phyloP scores from a whole-genome alignment of 2,329 filamentous ascomycete genomes.

The Colletotrichum sp. region DNA sequence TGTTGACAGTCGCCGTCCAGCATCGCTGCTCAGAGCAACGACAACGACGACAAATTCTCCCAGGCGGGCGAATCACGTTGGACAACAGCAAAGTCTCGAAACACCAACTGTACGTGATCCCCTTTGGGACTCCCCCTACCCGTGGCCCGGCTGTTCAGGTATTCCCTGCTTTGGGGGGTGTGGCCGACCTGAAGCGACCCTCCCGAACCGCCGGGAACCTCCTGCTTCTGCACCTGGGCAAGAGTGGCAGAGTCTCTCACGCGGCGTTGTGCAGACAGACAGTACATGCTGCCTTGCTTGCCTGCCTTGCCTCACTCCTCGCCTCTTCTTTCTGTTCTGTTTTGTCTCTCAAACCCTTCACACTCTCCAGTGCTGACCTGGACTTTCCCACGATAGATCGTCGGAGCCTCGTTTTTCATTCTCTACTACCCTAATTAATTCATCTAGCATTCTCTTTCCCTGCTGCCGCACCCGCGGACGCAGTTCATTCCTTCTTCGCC shows the following conservation, averaged over 20 bases:
- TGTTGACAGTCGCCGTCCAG: background rate
- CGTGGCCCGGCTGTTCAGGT: conserved; percentile 36
- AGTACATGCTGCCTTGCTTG: conserved; percentile 20
- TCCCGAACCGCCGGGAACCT: conserved; percentile 24
- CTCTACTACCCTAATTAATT: conserved; percentile 17
- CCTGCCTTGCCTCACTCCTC: conserved; percentile 15
- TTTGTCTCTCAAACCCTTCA: background rate
- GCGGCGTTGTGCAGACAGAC: background rate
- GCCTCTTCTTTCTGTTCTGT: background rate
- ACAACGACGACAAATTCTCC: conserved; percentile 21
- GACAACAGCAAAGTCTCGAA: conserved; percentile 37
- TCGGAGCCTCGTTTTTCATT: background rate
- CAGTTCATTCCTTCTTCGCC: conserved; percentile 15
- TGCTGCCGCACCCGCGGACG: background rate
- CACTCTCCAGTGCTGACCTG: background rate
- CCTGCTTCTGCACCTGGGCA: conserved; percentile 29
- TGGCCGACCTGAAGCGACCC: conserved; percentile 26
- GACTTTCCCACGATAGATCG: conserved; percentile 14
- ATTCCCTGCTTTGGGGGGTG: conserved; percentile 28
- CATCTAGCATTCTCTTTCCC: background rate
- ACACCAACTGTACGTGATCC: conserved; percentile 48
- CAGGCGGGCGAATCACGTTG: conserved; percentile 26
- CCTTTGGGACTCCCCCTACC: conserved; percentile 32
- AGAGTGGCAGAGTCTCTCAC: conserved; percentile 21
- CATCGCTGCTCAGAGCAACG: background rate